Evolutionary conservation across 2,329 filamentous ascomycete genomes (phyloP), one percentile per base, ranked within the genome.

Genomic region (Sarocladium brachiariae): DNA sequence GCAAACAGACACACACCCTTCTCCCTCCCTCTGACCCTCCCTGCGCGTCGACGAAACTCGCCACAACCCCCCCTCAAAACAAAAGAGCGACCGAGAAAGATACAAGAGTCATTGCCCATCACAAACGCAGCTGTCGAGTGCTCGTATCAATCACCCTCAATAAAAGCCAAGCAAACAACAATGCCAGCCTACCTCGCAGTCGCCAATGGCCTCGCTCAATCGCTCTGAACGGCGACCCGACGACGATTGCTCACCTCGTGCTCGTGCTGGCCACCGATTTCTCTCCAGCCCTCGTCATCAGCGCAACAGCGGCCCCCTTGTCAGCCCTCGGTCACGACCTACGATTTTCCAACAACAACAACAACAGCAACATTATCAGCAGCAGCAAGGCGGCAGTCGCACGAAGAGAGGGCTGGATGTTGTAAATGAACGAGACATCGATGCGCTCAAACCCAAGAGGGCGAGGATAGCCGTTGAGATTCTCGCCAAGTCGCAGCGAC

Each of bases 391-490:
- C 18, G 46, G 21, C 23, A 23, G 38, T 57, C 70, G 70, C 58
- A 71, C 66, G 60, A 80, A 80, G 65, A 71, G 76, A 55, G 66
- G 65, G 46, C 69, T 76, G 57, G 73, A 77, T 48, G 56, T 64
- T 46, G 59, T 66, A 13, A 30, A 30, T 51, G 70, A 73, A 46
- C 65, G 65, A 59, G 72, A 77, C 51, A 65, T 70, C 58, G 72
- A 75, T 55, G 62, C 65, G 46, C 58, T 70, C 41, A 68, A 70
- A 51, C 60, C 67, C 50, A 82, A 81, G 65, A 75, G 69, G 62
- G 63, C 72, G 50, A 69, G 73, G 53, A 74, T 81, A 57, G 66
- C 74, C 21, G 74, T 80, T 56, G 77, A 81, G 58, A 77, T 81
- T 45, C 63, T 74, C 47, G 56, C 63, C 52, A 63, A 62, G 49